These are phyloP conservation scores for Pleodorina starrii DNA, from an alignment of 139 green algal species.

Conservation along the genomic window DNA sequence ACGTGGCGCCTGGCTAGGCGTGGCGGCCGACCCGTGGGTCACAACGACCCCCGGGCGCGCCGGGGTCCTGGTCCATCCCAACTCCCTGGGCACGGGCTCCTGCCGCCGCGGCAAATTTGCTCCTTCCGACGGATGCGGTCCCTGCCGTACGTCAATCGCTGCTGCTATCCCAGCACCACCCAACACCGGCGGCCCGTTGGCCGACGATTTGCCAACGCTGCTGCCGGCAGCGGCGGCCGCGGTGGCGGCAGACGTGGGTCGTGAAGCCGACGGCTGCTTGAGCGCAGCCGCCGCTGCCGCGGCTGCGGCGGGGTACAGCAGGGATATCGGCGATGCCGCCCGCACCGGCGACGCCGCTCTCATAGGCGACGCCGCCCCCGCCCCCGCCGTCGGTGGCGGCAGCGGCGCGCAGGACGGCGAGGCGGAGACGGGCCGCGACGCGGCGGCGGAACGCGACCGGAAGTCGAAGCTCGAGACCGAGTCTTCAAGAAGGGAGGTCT, in stretches of 20 bases:
- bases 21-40: neutral
- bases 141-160: neutral
- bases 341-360: too few species aligned
- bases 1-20: neutral
- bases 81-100: neutral
- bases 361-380: neutral
- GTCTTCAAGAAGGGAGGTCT: conserved; percentile 24
- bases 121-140: neutral
- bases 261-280: too few species aligned
- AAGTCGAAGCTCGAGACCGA: conserved; percentile 37
- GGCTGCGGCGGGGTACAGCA: neutral
- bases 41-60: neutral
- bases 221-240: neutral
- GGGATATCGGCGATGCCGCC: too few species aligned
- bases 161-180: too few species aligned
- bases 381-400: neutral
- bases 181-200: neutral
- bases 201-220: neutral
- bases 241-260: too few species aligned
- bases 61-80: neutral
- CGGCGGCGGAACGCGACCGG: neutral
- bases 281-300: neutral
- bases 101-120: neutral
- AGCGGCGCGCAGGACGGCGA: neutral
- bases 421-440: neutral